Conservation (phyloP, 805 yeast species). For the Hagleromyces aurorensis region DNA sequence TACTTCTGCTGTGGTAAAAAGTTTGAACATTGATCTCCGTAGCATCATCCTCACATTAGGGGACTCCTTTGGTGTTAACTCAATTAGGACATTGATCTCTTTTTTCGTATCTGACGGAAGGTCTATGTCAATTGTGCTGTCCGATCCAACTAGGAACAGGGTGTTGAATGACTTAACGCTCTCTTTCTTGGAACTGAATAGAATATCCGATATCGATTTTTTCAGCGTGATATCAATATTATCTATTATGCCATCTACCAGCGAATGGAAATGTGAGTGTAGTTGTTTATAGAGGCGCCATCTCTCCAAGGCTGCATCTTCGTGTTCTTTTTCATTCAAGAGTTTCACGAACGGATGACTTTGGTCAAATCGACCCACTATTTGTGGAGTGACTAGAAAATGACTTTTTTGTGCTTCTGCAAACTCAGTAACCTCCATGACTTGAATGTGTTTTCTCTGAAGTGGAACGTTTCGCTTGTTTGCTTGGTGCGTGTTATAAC, state of each 20-base stretch:
- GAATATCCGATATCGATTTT: conserved; percentile 23
- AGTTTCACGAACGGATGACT: conserved; percentile 36
- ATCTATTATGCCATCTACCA: conserved; percentile 25
- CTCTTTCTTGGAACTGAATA: conserved; percentile 11
- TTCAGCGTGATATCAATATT: conserved; percentile 33
- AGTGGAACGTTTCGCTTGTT: too few species aligned
- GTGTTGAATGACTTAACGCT: conserved; percentile 26
- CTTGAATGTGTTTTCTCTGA: too few species aligned
- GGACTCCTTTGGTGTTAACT: conserved; percentile 34
- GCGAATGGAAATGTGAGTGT: conserved; percentile 26
- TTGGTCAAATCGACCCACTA: conserved; percentile 5
- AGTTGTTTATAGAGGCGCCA: conserved; percentile 35
- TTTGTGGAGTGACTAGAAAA: conserved; percentile 13
- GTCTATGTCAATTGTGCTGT: conserved; percentile 35
- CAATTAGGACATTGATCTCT: conserved; percentile 23
- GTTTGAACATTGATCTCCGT: conserved; percentile 29
- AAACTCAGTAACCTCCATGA: conserved; percentile 25
- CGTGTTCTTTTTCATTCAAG: conserved; percentile 38
- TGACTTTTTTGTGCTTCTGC: conserved; percentile 29
- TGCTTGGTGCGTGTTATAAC: too few species aligned
- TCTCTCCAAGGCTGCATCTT: conserved; percentile 31
- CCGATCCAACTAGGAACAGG: conserved; percentile 37
- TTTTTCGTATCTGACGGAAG: conserved; percentile 19
- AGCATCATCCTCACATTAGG: conserved; percentile 33
- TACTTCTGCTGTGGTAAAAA: conserved; percentile 21